These are phyloP conservation scores for Vaccinium macrocarpon DNA, from an alignment of 148 eudicot species.

Conservation along the genomic window DNA sequence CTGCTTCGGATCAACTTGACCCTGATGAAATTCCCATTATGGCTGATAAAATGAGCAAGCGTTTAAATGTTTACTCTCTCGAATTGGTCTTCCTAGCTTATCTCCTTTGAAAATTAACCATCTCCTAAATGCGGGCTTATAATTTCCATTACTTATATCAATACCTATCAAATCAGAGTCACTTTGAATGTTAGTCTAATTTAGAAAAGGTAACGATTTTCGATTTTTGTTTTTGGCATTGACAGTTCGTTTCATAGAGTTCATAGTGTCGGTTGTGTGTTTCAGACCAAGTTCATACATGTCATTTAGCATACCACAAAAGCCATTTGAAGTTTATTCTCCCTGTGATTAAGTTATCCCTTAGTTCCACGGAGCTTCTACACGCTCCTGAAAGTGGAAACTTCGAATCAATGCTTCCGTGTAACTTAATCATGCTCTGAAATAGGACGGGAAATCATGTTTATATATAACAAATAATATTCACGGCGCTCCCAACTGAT, in stretches of 20 bases:
- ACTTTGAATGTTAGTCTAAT: neutral
- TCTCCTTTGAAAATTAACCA: neutral
- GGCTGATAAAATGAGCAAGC: neutral
- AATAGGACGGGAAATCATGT: too few relatives aligned
- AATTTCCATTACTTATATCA: neutral
- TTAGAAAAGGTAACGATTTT: too few relatives aligned
- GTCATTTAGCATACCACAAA: neutral
- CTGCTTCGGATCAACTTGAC: constrained; percentile 12
- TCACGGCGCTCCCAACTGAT: too few relatives aligned
- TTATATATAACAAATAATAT: too few relatives aligned
- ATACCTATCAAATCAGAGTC: neutral
- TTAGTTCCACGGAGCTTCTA: too few relatives aligned
- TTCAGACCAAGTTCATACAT: neutral
- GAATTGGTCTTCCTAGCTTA: neutral
- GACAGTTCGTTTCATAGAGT: neutral
- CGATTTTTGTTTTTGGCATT: neutral
- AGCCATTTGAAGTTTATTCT: neutral
- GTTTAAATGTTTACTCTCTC: neutral
- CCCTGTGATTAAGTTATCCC: too few relatives aligned
- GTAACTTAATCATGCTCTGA: too few relatives aligned
- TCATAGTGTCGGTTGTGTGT: too few relatives aligned
- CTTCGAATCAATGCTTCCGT: too few relatives aligned
- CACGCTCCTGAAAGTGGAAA: too few relatives aligned
- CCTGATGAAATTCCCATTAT: constrained; percentile 16
- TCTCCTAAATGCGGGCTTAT: neutral